These are phyloP conservation scores for Clarireedia sp. DNA, from an alignment of 2,329 filamentous ascomycete genomes.

Conservation along the genomic window DNA sequence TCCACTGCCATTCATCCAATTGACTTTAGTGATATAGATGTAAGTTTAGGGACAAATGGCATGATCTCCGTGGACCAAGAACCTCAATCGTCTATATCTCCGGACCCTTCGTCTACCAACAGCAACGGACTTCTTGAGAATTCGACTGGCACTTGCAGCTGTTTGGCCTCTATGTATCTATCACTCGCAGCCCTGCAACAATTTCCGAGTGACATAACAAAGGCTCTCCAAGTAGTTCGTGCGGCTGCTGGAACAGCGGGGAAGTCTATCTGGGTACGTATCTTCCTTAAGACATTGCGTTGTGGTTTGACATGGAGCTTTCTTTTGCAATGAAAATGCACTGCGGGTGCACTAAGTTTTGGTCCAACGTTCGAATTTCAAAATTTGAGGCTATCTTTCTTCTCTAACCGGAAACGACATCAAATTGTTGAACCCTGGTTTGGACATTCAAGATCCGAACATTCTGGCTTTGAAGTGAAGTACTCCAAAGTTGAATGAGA, in stretches of 20 bases:
- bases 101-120: constrained; percentile 12
- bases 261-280: constrained; percentile 35
- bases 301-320: neutral
- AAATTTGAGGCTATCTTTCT: too few relatives aligned
- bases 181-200: constrained; percentile 24
- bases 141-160: constrained; percentile 17
- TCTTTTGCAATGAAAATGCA: neutral
- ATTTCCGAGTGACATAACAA: constrained; percentile 23
- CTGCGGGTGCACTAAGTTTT: neutral
- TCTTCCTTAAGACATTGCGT: neutral
- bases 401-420: too few relatives aligned
- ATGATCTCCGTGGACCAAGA: constrained; percentile 1
- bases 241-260: constrained; percentile 30
- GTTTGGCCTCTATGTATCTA: constrained; percentile 27
- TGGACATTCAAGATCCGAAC: neutral
- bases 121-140: constrained; percentile 11
- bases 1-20: constrained; percentile 14
- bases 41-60: constrained; percentile 1
- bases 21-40: constrained; percentile 17
- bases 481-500: too few relatives aligned
- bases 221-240: constrained; percentile 22
- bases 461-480: neutral
- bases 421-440: neutral
- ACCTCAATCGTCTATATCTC: constrained; percentile 2
- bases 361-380: too few relatives aligned